Conservation (phyloP, 2,329 filamentous ascomycete genomes). For the Colletotrichum godetiae region DNA sequence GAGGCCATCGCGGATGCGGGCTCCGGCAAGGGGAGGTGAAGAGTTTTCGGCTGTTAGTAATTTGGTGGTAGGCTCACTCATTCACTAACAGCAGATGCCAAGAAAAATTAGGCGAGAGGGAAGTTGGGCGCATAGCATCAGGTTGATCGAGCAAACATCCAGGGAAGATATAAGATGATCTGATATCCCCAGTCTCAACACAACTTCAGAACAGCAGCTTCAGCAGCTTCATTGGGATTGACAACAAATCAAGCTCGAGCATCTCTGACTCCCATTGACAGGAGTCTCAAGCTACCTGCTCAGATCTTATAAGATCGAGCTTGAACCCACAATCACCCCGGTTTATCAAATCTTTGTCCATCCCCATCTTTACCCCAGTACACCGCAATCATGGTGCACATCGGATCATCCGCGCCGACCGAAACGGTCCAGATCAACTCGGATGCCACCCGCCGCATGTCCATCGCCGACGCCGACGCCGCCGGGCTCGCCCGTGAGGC, state of each 20-base stretch:
- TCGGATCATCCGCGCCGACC: constrained; percentile 2
- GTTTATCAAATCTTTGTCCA: background rate
- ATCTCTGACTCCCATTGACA: background rate
- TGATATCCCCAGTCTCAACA: constrained; percentile 3
- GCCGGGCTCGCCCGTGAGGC: constrained; percentile 39
- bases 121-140: constrained; percentile 3
- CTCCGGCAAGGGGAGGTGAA: too few relatives aligned
- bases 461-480: constrained; percentile 3
- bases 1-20: too few relatives aligned
- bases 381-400: constrained; percentile 6
- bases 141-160: background rate
- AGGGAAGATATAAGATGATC: constrained; percentile 23
- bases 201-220: background rate
- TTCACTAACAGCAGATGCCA: too few relatives aligned
- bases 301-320: background rate
- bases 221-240: background rate
- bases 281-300: background rate
- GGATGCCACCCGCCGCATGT: constrained; percentile 12
- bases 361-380: background rate
- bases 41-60: too few relatives aligned
- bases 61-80: too few relatives aligned
- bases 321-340: background rate
- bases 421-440: constrained; percentile 8
- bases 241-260: background rate
- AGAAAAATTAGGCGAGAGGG: too few relatives aligned